Evolutionary conservation across 2,329 filamentous ascomycete species (phyloP).

Genomic region (Pseudocercospora macadamiae): DNA sequence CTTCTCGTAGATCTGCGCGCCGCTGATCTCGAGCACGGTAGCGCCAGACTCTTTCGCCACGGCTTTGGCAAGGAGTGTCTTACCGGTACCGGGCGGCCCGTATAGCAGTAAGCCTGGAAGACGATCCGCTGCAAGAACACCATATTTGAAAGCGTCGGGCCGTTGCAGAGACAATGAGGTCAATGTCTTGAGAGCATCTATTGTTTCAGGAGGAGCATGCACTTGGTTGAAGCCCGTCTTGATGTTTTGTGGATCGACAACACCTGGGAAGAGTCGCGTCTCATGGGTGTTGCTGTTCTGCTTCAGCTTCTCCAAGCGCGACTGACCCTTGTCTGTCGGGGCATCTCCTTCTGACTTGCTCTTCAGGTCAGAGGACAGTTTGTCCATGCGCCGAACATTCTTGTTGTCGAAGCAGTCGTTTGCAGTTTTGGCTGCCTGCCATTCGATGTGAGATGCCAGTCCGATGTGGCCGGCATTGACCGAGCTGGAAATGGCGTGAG

Average conservation of each 20-base stretch:
- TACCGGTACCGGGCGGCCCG: constrained; percentile 86
- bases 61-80: constrained; percentile 74
- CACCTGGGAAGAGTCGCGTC: constrained; percentile 76
- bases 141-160: constrained; percentile 94
- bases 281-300: constrained; percentile 74
- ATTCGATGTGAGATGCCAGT: constrained; percentile 25
- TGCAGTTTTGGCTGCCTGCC: constrained; percentile 6
- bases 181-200: constrained; percentile 83
- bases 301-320: constrained; percentile 50
- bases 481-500: constrained; percentile 32
- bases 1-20: constrained; percentile 92
- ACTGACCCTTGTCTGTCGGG: constrained; percentile 10
- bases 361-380: constrained; percentile 16
- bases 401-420: constrained; percentile 1
- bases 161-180: constrained; percentile 84
- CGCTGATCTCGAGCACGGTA: constrained; percentile 79
- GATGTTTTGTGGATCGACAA: constrained; percentile 80
- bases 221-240: constrained; percentile 86
- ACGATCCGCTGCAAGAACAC: constrained; percentile 85
- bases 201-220: constrained; percentile 78
- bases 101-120: constrained; percentile 96
- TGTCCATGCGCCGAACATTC: constrained; percentile 9
- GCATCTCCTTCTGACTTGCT: constrained; percentile 11
- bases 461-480: constrained; percentile 44
- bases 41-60: constrained; percentile 69